Evolutionary conservation across 108 stramenopile species (phyloP), one percentile per base, ranked within the genome.

Genomic region (Epithemia pelagica): DNA sequence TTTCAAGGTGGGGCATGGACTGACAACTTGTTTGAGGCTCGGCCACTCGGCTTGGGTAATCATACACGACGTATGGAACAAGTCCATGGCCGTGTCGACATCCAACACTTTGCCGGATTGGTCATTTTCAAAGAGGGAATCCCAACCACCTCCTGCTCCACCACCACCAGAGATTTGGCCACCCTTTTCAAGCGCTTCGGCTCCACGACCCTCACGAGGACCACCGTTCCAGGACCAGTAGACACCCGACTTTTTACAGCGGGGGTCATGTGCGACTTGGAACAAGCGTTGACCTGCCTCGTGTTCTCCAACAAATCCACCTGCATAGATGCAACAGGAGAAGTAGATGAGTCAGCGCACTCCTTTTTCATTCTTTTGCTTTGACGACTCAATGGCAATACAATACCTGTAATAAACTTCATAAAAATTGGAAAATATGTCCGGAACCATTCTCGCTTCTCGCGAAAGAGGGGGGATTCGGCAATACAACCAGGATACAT

Each of bases 171-270:
- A 73, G 58, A 91, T 91, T 68, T 91, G 89, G 15, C 90, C 94
- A 59, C 78, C 85, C 76, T 90, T 86, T 73, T 91, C 94, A 1
- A 95, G 65, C 1, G 93, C 90, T 66, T 89, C 90, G 15, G 83
- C 85, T 64, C 93, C 93, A 58, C 93, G 77, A 27, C 90, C 90
- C 71, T 91, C 90, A 66, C 90, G 88, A 19, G 94, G 90, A 57
- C 94, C 94, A 54, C 97, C 97, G 69, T 98, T 98, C 97, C 97
- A 98, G 28, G 85, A 81, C 97, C 97, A 98, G 87, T 98, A 98
- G 7, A 95, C 90, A 27, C 85, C 85, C 10, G 84, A 85, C 67
- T 95, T 95, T 65, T 79, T 62, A 66, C 94, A 95, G 23, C 90
- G 81, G 54, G 94, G 94, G 79, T 95, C 94, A 71, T 91, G 89